Conservation (phyloP, 78 protist species). For the Anaeramoeba flamelloides region DNA sequence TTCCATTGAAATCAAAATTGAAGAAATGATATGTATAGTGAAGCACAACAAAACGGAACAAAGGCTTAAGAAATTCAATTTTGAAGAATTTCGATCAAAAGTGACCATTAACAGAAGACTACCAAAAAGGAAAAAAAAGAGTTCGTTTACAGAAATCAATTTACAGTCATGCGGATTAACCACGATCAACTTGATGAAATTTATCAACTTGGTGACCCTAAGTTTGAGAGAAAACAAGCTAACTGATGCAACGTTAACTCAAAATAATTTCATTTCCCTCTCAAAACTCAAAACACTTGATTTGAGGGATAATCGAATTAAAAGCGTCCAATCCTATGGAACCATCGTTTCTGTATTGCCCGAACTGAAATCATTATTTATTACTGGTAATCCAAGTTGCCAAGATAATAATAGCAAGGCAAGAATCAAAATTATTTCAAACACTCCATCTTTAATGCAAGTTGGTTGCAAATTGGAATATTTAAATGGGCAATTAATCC, state of each 20-base stretch:
- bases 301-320: background rate
- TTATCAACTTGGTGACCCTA: background rate
- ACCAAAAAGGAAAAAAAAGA: background rate
- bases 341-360: background rate
- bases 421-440: background rate
- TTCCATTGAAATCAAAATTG: background rate
- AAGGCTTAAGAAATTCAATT: background rate
- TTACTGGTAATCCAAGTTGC: background rate
- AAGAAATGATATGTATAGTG: background rate
- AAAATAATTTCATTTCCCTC: background rate
- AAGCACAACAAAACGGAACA: too few relatives aligned
- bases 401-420: background rate
- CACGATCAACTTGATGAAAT: background rate
- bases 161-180: background rate
- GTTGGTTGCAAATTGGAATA: background rate
- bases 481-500: background rate
- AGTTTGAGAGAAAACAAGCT: background rate
- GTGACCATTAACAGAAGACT: background rate
- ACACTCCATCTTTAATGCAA: background rate
- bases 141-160: background rate
- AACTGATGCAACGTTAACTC: background rate
- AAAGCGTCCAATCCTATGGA: background rate
- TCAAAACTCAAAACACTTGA: background rate
- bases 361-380: background rate
- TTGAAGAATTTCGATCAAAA: background rate